Percentiles rank a stretch among this genome's conserved stretches.
These are phyloP conservation scores for Teunomyces stri DNA, from an alignment of 805 yeast species.

Conservation along the genomic window DNA sequence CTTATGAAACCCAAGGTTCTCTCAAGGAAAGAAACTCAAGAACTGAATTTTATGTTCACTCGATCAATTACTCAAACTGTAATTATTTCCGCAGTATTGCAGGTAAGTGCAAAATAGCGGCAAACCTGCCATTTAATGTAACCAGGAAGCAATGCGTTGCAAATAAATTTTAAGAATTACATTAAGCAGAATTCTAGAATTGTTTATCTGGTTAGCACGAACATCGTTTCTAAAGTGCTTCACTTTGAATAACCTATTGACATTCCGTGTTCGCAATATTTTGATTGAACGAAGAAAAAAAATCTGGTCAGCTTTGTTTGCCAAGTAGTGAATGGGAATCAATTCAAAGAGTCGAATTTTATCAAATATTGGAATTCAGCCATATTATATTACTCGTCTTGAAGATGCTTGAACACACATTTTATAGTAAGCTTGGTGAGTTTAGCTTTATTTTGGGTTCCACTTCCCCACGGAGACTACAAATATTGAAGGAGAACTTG, in stretches of 20 bases:
- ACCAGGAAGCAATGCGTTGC: background rate
- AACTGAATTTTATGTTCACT: slow-evolving; percentile 2
- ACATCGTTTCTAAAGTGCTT: too few relatives aligned
- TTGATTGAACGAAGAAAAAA: too few relatives aligned
- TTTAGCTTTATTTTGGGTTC: slow-evolving; percentile 67
- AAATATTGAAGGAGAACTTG: slow-evolving; percentile 59
- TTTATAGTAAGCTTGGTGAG: slow-evolving; percentile 20
- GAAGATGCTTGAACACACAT: slow-evolving; percentile 6
- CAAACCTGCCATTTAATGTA: background rate
- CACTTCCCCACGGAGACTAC: slow-evolving; percentile 75
- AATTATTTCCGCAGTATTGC: slow-evolving; percentile 1
- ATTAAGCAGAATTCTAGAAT: too few relatives aligned
- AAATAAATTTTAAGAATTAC: too few relatives aligned
- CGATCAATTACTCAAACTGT: slow-evolving; percentile 5
- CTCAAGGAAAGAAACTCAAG: background rate
- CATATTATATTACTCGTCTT: background rate
- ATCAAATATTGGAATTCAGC: too few relatives aligned
- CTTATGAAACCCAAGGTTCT: background rate
- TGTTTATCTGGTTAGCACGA: too few relatives aligned
- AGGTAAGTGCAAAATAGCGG: background rate
- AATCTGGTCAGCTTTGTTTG: too few relatives aligned
- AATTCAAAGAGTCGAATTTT: too few relatives aligned
- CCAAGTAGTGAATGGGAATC: too few relatives aligned
- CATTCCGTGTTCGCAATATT: too few relatives aligned
- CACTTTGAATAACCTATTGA: too few relatives aligned